These are phyloP conservation scores for Hebeloma cylindrosporum DNA, from an alignment of 768 basidiomycete genomes.

Conservation along the genomic window DNA sequence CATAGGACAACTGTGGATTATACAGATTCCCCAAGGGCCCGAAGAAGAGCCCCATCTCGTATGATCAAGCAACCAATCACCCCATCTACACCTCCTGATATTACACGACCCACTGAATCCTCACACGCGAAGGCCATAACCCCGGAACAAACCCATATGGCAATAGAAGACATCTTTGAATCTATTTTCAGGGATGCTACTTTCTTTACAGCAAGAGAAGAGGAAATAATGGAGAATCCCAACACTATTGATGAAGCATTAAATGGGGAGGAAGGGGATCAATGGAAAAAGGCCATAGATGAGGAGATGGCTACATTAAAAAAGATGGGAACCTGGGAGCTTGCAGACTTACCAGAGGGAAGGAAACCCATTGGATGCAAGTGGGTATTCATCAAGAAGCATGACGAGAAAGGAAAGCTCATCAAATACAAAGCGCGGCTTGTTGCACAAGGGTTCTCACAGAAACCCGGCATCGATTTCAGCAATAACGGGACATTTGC, in stretches of 20 bases:
- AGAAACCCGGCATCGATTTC: constrained; percentile 39
- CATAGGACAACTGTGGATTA: no score
- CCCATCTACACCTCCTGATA: no score
- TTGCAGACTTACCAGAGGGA: constrained; percentile 23
- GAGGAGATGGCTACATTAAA: constrained; percentile 25
- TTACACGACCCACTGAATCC: constrained; percentile 10
- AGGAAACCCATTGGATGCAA: constrained; percentile 26
- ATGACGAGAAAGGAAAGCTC: constrained; percentile 31
- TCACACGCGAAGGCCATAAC: constrained; percentile 9
- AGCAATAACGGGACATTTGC: constrained; percentile 26
- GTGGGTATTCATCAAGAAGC: constrained; percentile 38
- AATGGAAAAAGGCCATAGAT: constrained; percentile 27
- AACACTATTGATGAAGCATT: constrained; percentile 7
- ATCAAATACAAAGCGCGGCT: constrained; percentile 32
- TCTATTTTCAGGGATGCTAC: not conserved
- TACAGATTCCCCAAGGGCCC: no score
- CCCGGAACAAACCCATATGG: constrained; percentile 3
- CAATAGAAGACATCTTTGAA: constrained; percentile 4
- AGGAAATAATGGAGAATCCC: not conserved
- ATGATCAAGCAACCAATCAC: no score
- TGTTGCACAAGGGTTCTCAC: constrained; percentile 35
- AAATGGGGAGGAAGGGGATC: not conserved
- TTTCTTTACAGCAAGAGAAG: not conserved
- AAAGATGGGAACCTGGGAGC: constrained; percentile 30
- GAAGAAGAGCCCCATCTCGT: no score